phyloP scores from a whole-genome alignment of 2,329 filamentous ascomycete genomes.

The Colletotrichum spinosum region DNA sequence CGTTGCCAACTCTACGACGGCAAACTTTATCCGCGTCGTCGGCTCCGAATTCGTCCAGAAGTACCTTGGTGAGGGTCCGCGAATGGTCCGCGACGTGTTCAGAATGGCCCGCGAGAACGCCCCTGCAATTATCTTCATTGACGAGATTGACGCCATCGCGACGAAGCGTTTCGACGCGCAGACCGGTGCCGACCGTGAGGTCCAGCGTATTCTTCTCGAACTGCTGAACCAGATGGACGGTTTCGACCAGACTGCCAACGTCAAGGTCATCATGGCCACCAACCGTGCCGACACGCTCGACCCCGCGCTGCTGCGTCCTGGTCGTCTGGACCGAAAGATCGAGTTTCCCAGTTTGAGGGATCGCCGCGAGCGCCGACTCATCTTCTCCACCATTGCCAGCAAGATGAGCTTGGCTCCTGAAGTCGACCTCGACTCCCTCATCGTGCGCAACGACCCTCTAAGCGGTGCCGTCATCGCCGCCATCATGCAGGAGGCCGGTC shows the following conservation, averaged over 20 bases:
- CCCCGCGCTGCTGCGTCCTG: conserved; percentile 91
- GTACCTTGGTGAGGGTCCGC: conserved; percentile 91
- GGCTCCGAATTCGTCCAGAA: conserved; percentile 95
- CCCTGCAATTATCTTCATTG: conserved; percentile 98
- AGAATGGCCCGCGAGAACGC: conserved; percentile 99
- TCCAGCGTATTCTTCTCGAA: conserved; percentile 97
- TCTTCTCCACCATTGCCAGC: conserved; percentile 95
- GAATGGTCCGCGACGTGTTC: conserved; percentile 99
- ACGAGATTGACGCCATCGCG: conserved; percentile 98
- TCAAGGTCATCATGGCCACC: conserved; percentile 99
- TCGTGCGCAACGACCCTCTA: conserved; percentile 95
- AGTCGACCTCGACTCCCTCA: conserved; percentile 94
- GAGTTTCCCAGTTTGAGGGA: conserved; percentile 97
- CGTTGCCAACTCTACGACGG: conserved; percentile 91
- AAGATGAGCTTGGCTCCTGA: conserved; percentile 99
- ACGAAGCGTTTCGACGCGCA: conserved; percentile 99
- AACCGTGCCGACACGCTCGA: conserved; percentile 98
- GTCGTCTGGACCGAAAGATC: conserved; percentile 97
- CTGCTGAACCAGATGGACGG: conserved; percentile 99
- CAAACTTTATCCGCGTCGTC: conserved; percentile 92
- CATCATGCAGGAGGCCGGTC: conserved; percentile 98
- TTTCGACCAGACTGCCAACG: conserved; percentile 98
- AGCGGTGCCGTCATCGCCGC: conserved; percentile 96
- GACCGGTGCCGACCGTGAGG: conserved; percentile 96
- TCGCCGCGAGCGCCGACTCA: conserved; percentile 92